Evolutionary conservation across 202 grass and related monocot species (phyloP).

Genomic region (Hordeum pubiflorum): DNA sequence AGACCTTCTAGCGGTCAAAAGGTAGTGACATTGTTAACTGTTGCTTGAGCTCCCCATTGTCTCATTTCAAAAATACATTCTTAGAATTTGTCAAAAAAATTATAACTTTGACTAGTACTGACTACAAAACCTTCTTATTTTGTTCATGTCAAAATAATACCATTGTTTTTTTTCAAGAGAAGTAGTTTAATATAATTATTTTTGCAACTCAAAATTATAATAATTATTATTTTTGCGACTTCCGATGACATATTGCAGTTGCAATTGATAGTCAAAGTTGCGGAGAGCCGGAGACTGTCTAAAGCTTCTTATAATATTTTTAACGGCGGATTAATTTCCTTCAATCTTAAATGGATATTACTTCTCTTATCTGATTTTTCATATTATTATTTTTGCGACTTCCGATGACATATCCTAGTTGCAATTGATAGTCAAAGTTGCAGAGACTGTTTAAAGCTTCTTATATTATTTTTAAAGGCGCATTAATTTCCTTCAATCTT

Average conservation of each 20-base stretch:
- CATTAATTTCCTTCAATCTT: not conserved
- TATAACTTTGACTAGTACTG: not conserved
- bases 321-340: not conserved
- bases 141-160: not conserved
- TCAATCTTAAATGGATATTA: not conserved
- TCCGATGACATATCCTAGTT: not conserved
- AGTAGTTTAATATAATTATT: not conserved
- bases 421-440: not conserved
- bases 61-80: not conserved
- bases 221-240: too few species aligned
- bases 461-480: not conserved
- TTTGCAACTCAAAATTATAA: too few species aligned
- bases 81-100: not conserved
- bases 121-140: not conserved
- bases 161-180: not conserved
- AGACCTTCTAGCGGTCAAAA: slow-evolving; percentile 85
- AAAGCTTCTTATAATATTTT: not conserved
- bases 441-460: not conserved
- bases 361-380: not conserved
- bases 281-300: not conserved
- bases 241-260: too few species aligned
- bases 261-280: not conserved
- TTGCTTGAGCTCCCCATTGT: not conserved
- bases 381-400: not conserved
- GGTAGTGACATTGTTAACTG: slow-evolving; percentile 26